A percentile compares a stretch with the other conserved stretches of the same genome.
Evolutionary conservation across 2,329 filamentous ascomycete genomes (phyloP).

Genomic region (Penicillium decumbens): DNA sequence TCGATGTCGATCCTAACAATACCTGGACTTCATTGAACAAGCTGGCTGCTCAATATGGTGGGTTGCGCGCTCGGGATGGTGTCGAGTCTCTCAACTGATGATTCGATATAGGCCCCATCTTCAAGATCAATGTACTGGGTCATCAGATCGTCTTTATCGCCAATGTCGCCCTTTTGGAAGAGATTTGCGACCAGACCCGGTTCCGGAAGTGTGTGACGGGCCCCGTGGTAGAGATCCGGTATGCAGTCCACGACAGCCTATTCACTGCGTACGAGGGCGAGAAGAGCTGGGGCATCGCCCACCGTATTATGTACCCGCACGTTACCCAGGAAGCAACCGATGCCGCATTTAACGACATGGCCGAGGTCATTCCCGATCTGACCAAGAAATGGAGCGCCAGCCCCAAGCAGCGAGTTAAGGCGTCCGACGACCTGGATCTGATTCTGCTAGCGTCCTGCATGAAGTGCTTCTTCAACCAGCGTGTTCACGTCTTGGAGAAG

Average conservation of each 20-base stretch:
- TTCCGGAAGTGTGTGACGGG: conserved; percentile 53
- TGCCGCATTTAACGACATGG: conserved; percentile 45
- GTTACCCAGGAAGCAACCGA: conserved; percentile 41
- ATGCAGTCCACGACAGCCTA: conserved; percentile 60
- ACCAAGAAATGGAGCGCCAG: conserved; percentile 46
- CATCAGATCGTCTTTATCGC: conserved; percentile 50
- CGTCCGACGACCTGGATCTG: conserved; percentile 49
- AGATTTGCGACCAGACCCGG: conserved; percentile 62
- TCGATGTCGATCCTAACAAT: conserved; percentile 48
- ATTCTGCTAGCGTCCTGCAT: conserved; percentile 51
- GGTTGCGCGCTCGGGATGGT: conserved; percentile 5
- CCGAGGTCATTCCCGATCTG: conserved; percentile 46
- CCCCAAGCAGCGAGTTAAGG: conserved; percentile 34
- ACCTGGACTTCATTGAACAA: conserved; percentile 50
- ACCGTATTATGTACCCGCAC: conserved; percentile 43
- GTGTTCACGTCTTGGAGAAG: conserved; percentile 45
- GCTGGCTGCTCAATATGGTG: conserved; percentile 48
- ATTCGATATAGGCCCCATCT: conserved; percentile 52
- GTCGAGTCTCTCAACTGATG: not conserved
- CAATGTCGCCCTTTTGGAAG: conserved; percentile 56
- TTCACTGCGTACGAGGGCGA: conserved; percentile 55
- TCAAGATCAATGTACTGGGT: conserved; percentile 50
- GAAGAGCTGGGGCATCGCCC: conserved; percentile 61
- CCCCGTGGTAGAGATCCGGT: conserved; percentile 53
- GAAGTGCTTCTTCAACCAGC: conserved; percentile 48